Evolutionary conservation across 2,329 filamentous ascomycete genomes (phyloP).

Genomic region (Penicillium sp.): DNA sequence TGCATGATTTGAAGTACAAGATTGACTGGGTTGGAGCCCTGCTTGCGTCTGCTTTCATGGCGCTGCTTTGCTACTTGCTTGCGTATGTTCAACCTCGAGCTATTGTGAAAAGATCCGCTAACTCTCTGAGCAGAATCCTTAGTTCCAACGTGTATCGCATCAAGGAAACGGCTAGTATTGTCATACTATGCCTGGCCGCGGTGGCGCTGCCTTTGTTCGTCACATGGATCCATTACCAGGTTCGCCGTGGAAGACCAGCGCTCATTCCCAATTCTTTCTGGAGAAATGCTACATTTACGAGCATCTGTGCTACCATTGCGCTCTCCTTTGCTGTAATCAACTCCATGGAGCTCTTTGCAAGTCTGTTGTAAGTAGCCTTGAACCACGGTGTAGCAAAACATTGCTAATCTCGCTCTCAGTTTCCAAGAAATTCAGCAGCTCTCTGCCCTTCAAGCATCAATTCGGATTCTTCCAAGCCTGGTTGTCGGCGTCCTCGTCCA

Average conservation of each 20-base stretch:
- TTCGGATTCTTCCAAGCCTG: conserved; percentile 35
- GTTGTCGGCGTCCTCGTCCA: conserved; percentile 46
- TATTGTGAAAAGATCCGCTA: neutral
- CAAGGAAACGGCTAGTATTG: conserved; percentile 1
- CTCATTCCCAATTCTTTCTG: conserved; percentile 10
- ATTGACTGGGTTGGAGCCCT: conserved; percentile 20
- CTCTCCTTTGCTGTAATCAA: conserved; percentile 5
- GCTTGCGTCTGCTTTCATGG: conserved; percentile 9
- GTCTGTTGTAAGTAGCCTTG: conserved; percentile 3
- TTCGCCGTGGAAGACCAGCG: conserved; percentile 4
- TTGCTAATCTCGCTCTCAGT: neutral
- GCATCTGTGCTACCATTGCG: conserved; percentile 6
- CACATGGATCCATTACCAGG: conserved; percentile 6
- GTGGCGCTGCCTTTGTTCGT: conserved; percentile 2
- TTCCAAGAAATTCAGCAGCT: conserved; percentile 54
- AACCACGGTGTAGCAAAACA: neutral
- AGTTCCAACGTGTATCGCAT: conserved; percentile 9
- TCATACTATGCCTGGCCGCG: conserved; percentile 3
- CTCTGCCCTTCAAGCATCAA: conserved; percentile 47
- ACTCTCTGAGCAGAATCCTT: neutral
- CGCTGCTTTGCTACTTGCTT: conserved; percentile 16
- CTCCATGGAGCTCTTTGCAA: conserved; percentile 7
- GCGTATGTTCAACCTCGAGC: conserved; percentile 8
- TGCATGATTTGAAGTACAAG: conserved; percentile 10
- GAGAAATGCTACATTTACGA: conserved; percentile 6